Evolutionary conservation across 176 grass and related monocot genomes (phyloP), one percentile per base, ranked within the genome.

Genomic region (Oropetium thomaeum): DNA sequence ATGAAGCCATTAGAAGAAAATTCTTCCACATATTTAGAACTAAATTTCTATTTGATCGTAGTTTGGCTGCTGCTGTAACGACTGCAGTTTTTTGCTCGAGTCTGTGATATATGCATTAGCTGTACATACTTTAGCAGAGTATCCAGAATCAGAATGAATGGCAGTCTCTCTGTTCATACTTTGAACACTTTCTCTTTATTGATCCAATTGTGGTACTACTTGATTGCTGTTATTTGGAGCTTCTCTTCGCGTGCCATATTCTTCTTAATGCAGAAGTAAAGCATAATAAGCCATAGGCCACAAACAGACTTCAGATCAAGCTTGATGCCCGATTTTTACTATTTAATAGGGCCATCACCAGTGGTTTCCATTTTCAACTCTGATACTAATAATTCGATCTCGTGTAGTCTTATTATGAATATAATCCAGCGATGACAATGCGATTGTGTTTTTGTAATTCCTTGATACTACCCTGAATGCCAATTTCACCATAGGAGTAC

Each of bases 351-450:
- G 11, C 28, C 19, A 31, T 43, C 38, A 70, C 53, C 42, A 30
- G 35, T 64, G 75, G 57, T 78, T 86, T 16, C 29, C 37, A 62
- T 80, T 69, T 86, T 34, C 33, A 76, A 2, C 27, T 86, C 64
- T 40, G 69, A 76, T 41, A 23, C 11, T 33, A 8, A 76, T 54
- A 54, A n/a, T 1, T 57, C 8, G 19, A 65, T 65, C 37, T 81
- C 25, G 2, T 72, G 4, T 37, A 14, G 20, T 61, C n/a, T 37
- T 62, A 54, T 17, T 41, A n/a, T 59, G 27, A 30, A n/a, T n/a
- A n/a, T n/a, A n/a, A 10, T 35, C 25, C 10, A 27, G 9, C 3
- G 5, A 51, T 6, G n/a, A 17, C 47, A 51, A 16, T 4, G 13
- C n/a, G 15, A 4, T 48, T 51, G 4, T 43, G 34, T 39, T 47